Evolutionary conservation across 2,329 filamentous ascomycete species (phyloP).

Genomic region (Neofusicoccum sp.): DNA sequence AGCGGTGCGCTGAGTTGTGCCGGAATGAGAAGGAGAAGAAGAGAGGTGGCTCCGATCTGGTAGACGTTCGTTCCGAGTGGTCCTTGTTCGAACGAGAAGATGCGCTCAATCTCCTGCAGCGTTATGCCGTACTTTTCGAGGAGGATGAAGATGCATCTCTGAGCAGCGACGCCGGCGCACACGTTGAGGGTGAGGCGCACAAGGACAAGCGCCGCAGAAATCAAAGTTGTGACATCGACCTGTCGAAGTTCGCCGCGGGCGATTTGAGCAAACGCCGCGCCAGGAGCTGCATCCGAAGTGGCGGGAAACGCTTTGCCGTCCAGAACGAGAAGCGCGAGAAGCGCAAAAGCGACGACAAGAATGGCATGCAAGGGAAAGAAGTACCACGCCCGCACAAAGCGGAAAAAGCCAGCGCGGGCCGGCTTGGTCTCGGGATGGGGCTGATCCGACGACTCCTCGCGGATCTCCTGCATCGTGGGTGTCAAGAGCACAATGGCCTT

Average conservation of each 20-base stretch:
- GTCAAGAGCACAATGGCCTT: background rate
- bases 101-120: constrained; percentile 3
- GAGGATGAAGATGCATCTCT: constrained; percentile 11
- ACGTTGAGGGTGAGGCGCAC: constrained; percentile 9
- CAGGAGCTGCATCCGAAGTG: background rate
- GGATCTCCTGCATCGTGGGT: background rate
- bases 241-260: constrained; percentile 1
- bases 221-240: constrained; percentile 12
- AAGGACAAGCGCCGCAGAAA: constrained; percentile 10
- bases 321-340: background rate
- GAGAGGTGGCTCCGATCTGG: background rate
- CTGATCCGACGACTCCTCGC: background rate
- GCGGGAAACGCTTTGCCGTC: constrained; percentile 2
- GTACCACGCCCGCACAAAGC: constrained; percentile 5
- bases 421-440: background rate
- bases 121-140: constrained; percentile 13
- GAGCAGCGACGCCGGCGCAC: background rate
- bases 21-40: constrained; percentile 12
- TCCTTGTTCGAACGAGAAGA: constrained; percentile 2
- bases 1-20: constrained; percentile 8
- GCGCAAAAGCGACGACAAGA: background rate
- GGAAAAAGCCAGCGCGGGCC: background rate
- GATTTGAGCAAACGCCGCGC: background rate
- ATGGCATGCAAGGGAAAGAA: constrained; percentile 1
- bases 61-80: background rate